These are phyloP conservation scores for Pseudonitzschia pungens DNA, from an alignment of 108 stramenopile species.

Conservation along the genomic window DNA sequence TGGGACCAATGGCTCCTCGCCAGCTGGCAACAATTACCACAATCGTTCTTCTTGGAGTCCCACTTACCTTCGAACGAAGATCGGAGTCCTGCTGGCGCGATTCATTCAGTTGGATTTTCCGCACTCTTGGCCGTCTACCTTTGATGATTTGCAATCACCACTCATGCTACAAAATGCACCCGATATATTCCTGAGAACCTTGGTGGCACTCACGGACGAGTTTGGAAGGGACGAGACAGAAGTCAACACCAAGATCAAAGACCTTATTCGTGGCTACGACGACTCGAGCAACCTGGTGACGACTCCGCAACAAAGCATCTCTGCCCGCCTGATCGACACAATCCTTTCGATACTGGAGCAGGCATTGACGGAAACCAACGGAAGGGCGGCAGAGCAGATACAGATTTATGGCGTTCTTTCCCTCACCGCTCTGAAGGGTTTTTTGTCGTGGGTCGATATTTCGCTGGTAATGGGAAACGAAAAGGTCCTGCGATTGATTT, in stretches of 20 bases:
- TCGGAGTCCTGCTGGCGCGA: slow-evolving; percentile 52
- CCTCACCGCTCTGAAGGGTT: slow-evolving; percentile 41
- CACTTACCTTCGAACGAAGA: slow-evolving; percentile 52
- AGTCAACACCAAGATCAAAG: slow-evolving; percentile 38
- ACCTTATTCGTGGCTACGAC: slow-evolving; percentile 34
- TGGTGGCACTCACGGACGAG: slow-evolving; percentile 41
- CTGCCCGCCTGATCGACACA: slow-evolving; percentile 41
- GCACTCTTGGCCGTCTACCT: slow-evolving; percentile 44
- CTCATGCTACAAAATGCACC: slow-evolving; percentile 21
- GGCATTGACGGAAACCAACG: slow-evolving; percentile 18
- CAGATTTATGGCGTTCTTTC: slow-evolving; percentile 35
- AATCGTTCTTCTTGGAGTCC: slow-evolving; percentile 36
- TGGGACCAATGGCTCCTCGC: neutral
- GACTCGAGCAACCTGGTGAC: slow-evolving; percentile 1
- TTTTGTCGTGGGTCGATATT: slow-evolving; percentile 60
- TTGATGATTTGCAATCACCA: slow-evolving; percentile 42
- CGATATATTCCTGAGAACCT: slow-evolving; percentile 36
- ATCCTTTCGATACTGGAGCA: slow-evolving; percentile 24
- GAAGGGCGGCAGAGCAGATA: slow-evolving; percentile 3
- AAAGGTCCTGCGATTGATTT: slow-evolving; percentile 22
- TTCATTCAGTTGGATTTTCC: slow-evolving; percentile 53
- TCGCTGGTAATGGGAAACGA: slow-evolving; percentile 31
- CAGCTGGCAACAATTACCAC: slow-evolving; percentile 12
- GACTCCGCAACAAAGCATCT: slow-evolving; percentile 40
- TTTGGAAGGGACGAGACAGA: slow-evolving; percentile 33